Conservation (phyloP, 805 yeast species). For the Sugiyamaella lignohabitans region DNA sequence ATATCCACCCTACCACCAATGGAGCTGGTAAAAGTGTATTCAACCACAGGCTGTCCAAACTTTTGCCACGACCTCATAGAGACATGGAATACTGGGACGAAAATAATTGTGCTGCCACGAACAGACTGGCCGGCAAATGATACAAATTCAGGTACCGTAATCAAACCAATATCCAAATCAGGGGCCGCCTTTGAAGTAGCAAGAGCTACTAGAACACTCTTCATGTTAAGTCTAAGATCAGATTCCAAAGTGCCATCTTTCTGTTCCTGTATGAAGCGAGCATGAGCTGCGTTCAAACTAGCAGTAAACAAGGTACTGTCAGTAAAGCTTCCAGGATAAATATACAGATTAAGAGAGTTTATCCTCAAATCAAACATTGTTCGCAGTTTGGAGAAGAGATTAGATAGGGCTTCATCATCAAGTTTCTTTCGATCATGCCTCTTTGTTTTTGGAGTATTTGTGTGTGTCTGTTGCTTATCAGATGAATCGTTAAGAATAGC, state of each 20-base stretch:
- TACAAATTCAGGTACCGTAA: conserved; percentile 51
- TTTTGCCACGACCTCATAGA: conserved; percentile 71
- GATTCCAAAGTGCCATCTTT: conserved; percentile 40
- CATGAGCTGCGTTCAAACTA: conserved; percentile 24
- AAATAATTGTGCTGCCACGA: conserved; percentile 72
- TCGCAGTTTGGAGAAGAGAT: conserved; percentile 36
- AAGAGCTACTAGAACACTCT: conserved; percentile 60
- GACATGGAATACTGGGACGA: conserved; percentile 68
- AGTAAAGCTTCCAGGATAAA: conserved; percentile 75
- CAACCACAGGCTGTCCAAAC: conserved; percentile 44
- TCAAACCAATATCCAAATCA: conserved; percentile 40
- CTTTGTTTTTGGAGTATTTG: conserved; percentile 1
- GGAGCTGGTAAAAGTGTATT: conserved; percentile 60
- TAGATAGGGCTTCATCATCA: conserved; percentile 12
- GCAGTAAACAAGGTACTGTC: conserved; percentile 69
- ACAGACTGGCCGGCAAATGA: conserved; percentile 38
- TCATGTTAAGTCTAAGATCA: conserved; percentile 52
- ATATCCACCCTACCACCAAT: conserved; percentile 90
- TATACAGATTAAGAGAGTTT: conserved; percentile 48
- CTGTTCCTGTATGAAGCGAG: conserved; percentile 27
- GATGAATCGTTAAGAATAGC: conserved; percentile 64
- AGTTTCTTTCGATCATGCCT: conserved; percentile 3
- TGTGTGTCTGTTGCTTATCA: conserved; percentile 27
- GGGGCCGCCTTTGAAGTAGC: conserved; percentile 48
- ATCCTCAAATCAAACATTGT: conserved; percentile 62